A percentile compares a stretch with the other conserved stretches of the same genome.
Conservation (phyloP, 495 filamentous ascomycete species). For the Neurospora terricola region DNA sequence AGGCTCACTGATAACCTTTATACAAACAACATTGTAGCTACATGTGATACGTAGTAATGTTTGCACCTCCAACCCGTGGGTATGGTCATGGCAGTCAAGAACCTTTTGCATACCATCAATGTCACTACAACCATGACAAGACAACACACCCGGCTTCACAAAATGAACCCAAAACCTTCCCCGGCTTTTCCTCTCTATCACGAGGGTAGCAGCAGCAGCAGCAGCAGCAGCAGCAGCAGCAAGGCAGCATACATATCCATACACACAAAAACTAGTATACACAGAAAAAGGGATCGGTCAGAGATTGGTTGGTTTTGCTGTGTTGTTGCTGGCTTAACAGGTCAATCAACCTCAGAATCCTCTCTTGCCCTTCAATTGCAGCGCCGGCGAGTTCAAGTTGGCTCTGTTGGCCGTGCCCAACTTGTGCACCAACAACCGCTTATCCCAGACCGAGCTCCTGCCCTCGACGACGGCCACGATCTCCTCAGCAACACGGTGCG, state of each 20-base stretch:
- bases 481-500: conserved; percentile 76
- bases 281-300: background rate
- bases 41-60: background rate
- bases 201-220: background rate
- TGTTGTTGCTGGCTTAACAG: background rate
- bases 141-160: background rate
- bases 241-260: background rate
- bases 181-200: background rate
- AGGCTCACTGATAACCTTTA: background rate
- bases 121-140: background rate
- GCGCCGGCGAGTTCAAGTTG: conserved; percentile 45
- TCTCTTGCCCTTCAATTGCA: conserved; percentile 4
- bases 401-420: conserved; percentile 58
- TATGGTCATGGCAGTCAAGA: background rate
- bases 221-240: background rate
- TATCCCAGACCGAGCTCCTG: conserved; percentile 71
- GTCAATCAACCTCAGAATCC: background rate
- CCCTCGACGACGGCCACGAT: conserved; percentile 83
- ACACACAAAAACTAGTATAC: background rate
- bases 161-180: background rate
- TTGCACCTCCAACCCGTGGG: background rate
- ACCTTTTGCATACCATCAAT: background rate
- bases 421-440: conserved; percentile 61
- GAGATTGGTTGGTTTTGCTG: background rate
- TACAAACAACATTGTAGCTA: background rate